Base-by-base conservation (phyloP, 2,329 filamentous ascomycete genomes). In the Fusarium transvaalense region DNA sequence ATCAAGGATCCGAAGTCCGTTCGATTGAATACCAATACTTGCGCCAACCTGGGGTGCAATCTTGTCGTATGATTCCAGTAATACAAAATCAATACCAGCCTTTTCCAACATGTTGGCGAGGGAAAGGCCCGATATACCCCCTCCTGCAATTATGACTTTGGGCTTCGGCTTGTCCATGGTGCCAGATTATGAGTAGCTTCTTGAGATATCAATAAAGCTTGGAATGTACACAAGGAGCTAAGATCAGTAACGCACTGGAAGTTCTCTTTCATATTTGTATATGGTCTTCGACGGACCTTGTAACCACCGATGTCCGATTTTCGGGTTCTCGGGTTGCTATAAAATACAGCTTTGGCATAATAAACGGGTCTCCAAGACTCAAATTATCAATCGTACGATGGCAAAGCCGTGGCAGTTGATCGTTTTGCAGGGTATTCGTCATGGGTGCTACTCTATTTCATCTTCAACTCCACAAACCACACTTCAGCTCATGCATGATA, bases 1-100 rank as follows among this genome's bases (percentile, higher is more conserved):
- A 51, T 86, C 84, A 1, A 86, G 70, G 9, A 87, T 81, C 1
- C 81, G 77, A 6, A 74, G 58, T 1, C 82, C 82, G 19, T 82
- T 77, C 0, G 84, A 76, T 0, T 79, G 62, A 1, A 87, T 66
- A 2, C 78, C 82, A 29, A 88, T 83, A 5, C 78, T 81, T 0
- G 84, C 84, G 1, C 86, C 85, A 0, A 82, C 74, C 21, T 80
- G 75, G 0, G 84, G 83, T 1, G 80, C 79, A 23, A 86, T 80
- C 0, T 78, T 71, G 0, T 61, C 27, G 45, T 82, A 74, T 0
- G 76, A 74, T 63, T 88, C 85, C 0, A 88, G 77, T 0, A 88
- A 58, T 3, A 85, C 60, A 64, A 81, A 87, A 57, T 85, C 79
- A 51, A 88, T 81, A 14, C 45, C 47, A 2, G 38, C 31, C 21